Evolutionary conservation across 495 filamentous ascomycete species (phyloP).

Genomic region (Trichocladium antarcticum): DNA sequence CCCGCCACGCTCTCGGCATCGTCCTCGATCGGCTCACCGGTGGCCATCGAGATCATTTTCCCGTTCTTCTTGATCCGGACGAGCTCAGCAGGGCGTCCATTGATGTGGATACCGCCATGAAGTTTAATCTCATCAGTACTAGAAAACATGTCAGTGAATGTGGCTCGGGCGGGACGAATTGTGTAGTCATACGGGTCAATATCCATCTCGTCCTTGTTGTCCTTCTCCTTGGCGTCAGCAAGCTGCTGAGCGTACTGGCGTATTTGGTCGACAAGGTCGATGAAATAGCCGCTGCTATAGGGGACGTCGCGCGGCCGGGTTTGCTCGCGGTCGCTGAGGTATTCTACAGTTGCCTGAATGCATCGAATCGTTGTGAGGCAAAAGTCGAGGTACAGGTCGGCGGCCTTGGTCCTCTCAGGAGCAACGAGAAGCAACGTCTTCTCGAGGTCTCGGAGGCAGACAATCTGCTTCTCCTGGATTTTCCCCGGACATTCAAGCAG

Average conservation of each 20-base stretch:
- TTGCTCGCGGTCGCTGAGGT: slow-evolving; percentile 69
- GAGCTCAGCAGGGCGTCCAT: slow-evolving; percentile 66
- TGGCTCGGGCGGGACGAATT: neutral
- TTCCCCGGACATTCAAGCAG: slow-evolving; percentile 62
- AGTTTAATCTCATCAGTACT: slow-evolving; percentile 60
- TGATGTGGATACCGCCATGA: slow-evolving; percentile 62
- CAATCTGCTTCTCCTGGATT: slow-evolving; percentile 68
- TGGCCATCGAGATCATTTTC: slow-evolving; percentile 61
- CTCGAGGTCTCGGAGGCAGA: slow-evolving; percentile 77
- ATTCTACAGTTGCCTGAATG: slow-evolving; percentile 70
- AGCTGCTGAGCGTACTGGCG: slow-evolving; percentile 55
- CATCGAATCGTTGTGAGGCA: slow-evolving; percentile 78
- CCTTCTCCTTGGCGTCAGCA: slow-evolving; percentile 41
- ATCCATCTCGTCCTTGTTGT: slow-evolving; percentile 40
- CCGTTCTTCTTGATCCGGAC: slow-evolving; percentile 66
- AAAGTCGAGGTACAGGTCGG: slow-evolving; percentile 64
- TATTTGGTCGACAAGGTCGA: slow-evolving; percentile 84
- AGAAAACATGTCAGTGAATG: slow-evolving; percentile 30
- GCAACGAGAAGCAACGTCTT: slow-evolving; percentile 79
- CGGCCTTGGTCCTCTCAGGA: slow-evolving; percentile 59
- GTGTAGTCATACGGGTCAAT: slow-evolving; percentile 39
- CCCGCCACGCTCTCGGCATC: slow-evolving; percentile 32
- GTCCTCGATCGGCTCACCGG: slow-evolving; percentile 43
- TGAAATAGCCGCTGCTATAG: slow-evolving; percentile 86
- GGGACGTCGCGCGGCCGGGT: slow-evolving; percentile 69